Evolutionary conservation across 1,284 basidiomycete genomes (phyloP).

Genomic region (Earliella scabrosa): DNA sequence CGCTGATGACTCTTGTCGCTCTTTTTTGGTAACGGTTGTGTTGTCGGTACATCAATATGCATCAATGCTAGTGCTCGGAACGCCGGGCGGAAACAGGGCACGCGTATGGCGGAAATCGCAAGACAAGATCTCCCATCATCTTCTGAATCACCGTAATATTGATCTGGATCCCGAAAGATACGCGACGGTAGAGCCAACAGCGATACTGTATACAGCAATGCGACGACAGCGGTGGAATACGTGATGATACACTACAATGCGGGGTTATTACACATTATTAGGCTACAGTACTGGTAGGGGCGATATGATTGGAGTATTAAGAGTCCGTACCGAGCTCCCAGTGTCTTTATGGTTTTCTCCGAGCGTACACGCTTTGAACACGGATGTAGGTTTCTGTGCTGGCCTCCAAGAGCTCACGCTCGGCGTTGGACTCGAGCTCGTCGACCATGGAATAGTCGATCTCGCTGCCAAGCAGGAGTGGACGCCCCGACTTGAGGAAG

Average conservation of each 20-base stretch:
- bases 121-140: too few species aligned
- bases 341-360: slow-evolving; percentile 42
- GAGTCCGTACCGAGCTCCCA: background rate
- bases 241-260: slow-evolving; percentile 9
- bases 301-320: background rate
- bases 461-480: slow-evolving; percentile 66
- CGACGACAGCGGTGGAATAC: slow-evolving; percentile 6
- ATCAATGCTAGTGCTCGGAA: too few species aligned
- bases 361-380: slow-evolving; percentile 62
- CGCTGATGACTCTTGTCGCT: too few species aligned
- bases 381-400: slow-evolving; percentile 52
- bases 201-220: too few species aligned
- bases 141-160: too few species aligned
- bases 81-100: too few species aligned
- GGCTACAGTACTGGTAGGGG: background rate
- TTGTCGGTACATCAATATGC: too few species aligned
- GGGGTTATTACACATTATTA: background rate
- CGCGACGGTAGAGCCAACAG: too few species aligned
- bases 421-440: slow-evolving; percentile 53
- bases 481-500: slow-evolving; percentile 66
- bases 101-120: too few species aligned
- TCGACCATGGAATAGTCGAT: slow-evolving; percentile 55
- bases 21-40: too few species aligned
- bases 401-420: slow-evolving; percentile 54
- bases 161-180: too few species aligned